Conservation (phyloP, 192 early-diverging fungal species). For the Podila clonocystis region DNA sequence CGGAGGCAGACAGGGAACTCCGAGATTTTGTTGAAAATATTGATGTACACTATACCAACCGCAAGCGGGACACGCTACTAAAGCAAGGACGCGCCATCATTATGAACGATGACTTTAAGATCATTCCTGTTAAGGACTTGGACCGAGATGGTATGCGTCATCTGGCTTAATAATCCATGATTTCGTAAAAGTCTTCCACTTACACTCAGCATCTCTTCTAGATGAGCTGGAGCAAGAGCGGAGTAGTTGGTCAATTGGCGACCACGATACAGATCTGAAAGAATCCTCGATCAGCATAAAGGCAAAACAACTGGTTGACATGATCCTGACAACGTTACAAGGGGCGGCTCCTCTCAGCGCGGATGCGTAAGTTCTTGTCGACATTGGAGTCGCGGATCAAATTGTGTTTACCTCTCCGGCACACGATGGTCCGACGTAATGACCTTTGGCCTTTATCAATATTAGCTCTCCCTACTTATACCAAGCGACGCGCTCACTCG, state of each 20-base stretch:
- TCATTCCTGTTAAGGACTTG: slow-evolving; percentile 33
- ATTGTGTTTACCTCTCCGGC: not conserved
- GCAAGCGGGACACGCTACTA: slow-evolving; percentile 54
- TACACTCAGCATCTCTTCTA: not conserved
- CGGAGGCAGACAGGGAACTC: slow-evolving; percentile 36
- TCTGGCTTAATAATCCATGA: not conserved
- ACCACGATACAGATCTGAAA: slow-evolving; percentile 20
- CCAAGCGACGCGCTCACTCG: slow-evolving; percentile 54
- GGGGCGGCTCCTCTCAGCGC: slow-evolving; percentile 17
- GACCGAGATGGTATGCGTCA: slow-evolving; percentile 17
- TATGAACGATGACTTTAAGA: slow-evolving; percentile 52
- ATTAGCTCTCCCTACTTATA: slow-evolving; percentile 42
- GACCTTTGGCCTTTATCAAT: not conserved
- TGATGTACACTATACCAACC: slow-evolving; percentile 60
- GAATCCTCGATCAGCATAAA: slow-evolving; percentile 33
- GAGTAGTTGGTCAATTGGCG: slow-evolving; percentile 17
- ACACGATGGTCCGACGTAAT: not conserved
- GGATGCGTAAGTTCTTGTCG: slow-evolving; percentile 22
- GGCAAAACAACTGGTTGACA: slow-evolving; percentile 31
- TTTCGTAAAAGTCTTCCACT: not conserved
- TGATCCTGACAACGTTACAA: slow-evolving; percentile 24
- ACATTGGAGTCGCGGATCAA: slow-evolving; percentile 26
- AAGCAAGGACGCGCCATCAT: slow-evolving; percentile 57
- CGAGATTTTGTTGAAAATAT: slow-evolving; percentile 56
- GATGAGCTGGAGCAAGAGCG: slow-evolving; percentile 26